Conservation (phyloP, 805 yeast genomes). For the Lipomyces sp. region DNA sequence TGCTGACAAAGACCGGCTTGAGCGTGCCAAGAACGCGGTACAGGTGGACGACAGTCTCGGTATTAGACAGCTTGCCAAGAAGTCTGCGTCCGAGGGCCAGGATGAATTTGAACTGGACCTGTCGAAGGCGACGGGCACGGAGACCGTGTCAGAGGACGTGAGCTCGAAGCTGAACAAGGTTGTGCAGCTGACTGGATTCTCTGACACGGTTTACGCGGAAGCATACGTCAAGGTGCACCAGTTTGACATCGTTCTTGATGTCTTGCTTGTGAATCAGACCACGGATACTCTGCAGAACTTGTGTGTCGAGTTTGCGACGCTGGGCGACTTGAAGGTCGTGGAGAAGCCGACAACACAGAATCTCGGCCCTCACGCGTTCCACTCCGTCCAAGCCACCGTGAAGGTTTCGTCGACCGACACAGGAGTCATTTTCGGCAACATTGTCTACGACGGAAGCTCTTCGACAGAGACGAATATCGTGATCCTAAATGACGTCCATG, state of each 20-base stretch:
- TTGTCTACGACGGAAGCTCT: slow-evolving; percentile 93
- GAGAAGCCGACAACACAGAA: slow-evolving; percentile 88
- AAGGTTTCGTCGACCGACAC: slow-evolving; percentile 97
- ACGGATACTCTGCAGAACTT: slow-evolving; percentile 81
- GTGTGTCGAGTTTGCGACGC: slow-evolving; percentile 90
- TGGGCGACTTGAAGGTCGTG: slow-evolving; percentile 92
- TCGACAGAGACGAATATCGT: slow-evolving; percentile 87
- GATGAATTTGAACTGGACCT: slow-evolving; percentile 60
- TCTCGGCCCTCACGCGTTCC: slow-evolving; percentile 96
- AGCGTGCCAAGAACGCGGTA: slow-evolving; percentile 60
- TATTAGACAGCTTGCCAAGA: slow-evolving; percentile 72
- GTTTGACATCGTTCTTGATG: slow-evolving; percentile 92
- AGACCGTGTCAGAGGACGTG: slow-evolving; percentile 46
- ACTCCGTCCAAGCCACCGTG: slow-evolving; percentile 79
- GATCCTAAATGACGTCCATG: slow-evolving; percentile 88
- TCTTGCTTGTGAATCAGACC: slow-evolving; percentile 91
- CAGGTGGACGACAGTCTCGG: slow-evolving; percentile 73
- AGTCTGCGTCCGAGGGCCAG: slow-evolving; percentile 39
- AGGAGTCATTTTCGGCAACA: slow-evolving; percentile 96
- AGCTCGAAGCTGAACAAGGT: slow-evolving; percentile 82
- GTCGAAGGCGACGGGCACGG: slow-evolving; percentile 50
- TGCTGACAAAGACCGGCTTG: slow-evolving; percentile 50
- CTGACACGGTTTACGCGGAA: slow-evolving; percentile 97
- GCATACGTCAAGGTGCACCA: slow-evolving; percentile 95
- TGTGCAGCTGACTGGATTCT: slow-evolving; percentile 93